Conservation (phyloP, 192 early-diverging fungal species). For the Dimargaris cristalligena region DNA sequence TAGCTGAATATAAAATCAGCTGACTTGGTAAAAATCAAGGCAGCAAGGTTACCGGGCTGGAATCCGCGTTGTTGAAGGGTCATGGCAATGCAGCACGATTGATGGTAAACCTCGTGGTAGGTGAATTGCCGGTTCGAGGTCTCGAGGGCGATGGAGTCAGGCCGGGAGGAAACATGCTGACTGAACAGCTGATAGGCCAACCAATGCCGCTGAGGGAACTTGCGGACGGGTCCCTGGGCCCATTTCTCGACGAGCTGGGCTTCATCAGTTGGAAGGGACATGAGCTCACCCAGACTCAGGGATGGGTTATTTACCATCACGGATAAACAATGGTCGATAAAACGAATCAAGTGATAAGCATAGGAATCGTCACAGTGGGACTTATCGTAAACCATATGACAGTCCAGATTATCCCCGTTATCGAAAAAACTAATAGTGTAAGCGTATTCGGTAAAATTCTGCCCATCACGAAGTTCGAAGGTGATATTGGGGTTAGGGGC, state of each 20-base stretch:
- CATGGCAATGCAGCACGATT: not conserved
- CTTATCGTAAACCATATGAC: not conserved
- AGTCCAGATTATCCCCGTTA: not conserved
- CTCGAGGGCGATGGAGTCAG: not conserved
- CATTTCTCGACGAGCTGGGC: not conserved
- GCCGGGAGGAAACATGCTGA: not conserved
- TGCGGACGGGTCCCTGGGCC: not conserved
- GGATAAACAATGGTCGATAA: not conserved
- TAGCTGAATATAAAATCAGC: not conserved
- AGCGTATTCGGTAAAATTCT: conserved; percentile 1
- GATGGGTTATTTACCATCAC: not conserved
- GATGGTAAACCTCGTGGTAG: not conserved
- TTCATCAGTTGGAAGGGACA: not conserved
- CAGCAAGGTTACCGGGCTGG: not conserved
- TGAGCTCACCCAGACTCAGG: not conserved
- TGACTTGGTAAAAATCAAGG: not conserved
- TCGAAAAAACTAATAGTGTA: not conserved
- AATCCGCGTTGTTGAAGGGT: not conserved
- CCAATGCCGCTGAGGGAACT: not conserved
- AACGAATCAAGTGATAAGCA: not conserved
- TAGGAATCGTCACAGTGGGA: not conserved
- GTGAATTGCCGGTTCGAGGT: not conserved
- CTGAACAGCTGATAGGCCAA: not conserved
- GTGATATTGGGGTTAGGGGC: not conserved
- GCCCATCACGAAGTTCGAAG: not conserved